Evolutionary conservation across 1,284 basidiomycete genomes (phyloP).

Genomic region (Lentinula novae-zelandiae): DNA sequence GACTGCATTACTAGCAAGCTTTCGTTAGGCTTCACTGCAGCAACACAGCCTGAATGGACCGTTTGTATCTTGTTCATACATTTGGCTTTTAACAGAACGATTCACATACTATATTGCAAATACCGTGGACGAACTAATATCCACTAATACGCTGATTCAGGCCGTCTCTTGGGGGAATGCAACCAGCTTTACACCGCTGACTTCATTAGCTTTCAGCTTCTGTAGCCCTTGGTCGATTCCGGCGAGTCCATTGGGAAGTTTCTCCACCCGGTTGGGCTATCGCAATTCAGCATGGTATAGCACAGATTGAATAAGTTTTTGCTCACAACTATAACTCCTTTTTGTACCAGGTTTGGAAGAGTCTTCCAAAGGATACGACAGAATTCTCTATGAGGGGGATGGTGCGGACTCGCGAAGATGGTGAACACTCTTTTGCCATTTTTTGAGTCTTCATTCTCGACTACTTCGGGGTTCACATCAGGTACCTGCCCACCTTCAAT

Average conservation of each 20-base stretch:
- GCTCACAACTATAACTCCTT: slow-evolving; percentile 8
- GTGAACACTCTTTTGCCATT: slow-evolving; percentile 4
- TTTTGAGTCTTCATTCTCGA: background rate
- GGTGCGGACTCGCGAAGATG: slow-evolving; percentile 3
- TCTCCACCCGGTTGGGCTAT: slow-evolving; percentile 11
- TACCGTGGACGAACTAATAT: too few species aligned
- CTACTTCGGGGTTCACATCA: background rate
- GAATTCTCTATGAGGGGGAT: slow-evolving; percentile 4
- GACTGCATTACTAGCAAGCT: too few species aligned
- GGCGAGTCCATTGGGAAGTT: slow-evolving; percentile 7
- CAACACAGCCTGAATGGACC: too few species aligned
- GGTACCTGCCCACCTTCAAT: background rate
- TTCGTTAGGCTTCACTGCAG: too few species aligned
- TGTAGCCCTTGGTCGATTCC: slow-evolving; percentile 7
- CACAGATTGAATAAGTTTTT: too few species aligned
- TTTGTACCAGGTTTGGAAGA: slow-evolving; percentile 8
- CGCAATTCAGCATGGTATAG: background rate
- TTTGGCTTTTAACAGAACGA: too few species aligned
- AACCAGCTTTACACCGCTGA: slow-evolving; percentile 7
- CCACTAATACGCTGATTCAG: background rate
- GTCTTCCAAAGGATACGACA: slow-evolving; percentile 5
- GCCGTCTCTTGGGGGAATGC: slow-evolving; percentile 3
- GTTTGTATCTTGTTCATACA: too few species aligned
- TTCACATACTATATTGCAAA: too few species aligned
- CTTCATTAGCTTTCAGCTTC: background rate